Evolutionary conservation across 1,284 basidiomycete genomes (phyloP), one percentile per base, ranked within the genome.

Genomic region (Microbotryum silenes-acaulis): DNA sequence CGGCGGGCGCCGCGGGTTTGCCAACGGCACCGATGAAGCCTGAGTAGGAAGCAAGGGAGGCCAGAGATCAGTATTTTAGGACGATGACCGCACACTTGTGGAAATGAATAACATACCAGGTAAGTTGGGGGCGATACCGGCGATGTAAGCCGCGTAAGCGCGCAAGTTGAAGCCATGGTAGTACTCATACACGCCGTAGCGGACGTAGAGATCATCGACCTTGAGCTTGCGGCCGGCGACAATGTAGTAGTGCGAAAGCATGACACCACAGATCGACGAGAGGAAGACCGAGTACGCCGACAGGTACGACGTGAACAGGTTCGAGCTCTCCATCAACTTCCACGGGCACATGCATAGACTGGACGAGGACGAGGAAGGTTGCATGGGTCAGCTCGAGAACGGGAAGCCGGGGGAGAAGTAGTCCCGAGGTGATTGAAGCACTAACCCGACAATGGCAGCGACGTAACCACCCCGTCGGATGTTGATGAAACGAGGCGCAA

Each of bases 401-500:
- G 31, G 9, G 31, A 8, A 31, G 31, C 31, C 31, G 31, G 46
- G 8, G 14, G 21, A 5, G 16, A 53, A 20, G 44, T 10, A 12
- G 4, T 10, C 5, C 12, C 33, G n/a, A 10, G 6, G 37, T 81
- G 48, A 90, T 16, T 18, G 12, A 42, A 42, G 14, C 37, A 42
- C 37, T 42, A 6, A 74, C 10, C 87, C 88, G 57, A 90, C 82
- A 46, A 86, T 79, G 1, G 86, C 86, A 21, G 85, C 86, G 56
- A 91, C 77, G 74, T 87, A 89, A 4, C 87, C 86, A 21, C 91
- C 89, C 21, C 89, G 82, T 29, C 89, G 84, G 71, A 92, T 91
- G 75, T 87, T 90, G 72, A 92, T 84, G 77, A 84, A 91, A 33
- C 85, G 84, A 60, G 89, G 88, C 69, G 84, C 79, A 44, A 91